Percentiles rank a stretch among this genome's conserved stretches.
These are phyloP conservation scores for Cytospora leucostoma DNA, from an alignment of 2,329 filamentous ascomycete species.

Conservation along the genomic window DNA sequence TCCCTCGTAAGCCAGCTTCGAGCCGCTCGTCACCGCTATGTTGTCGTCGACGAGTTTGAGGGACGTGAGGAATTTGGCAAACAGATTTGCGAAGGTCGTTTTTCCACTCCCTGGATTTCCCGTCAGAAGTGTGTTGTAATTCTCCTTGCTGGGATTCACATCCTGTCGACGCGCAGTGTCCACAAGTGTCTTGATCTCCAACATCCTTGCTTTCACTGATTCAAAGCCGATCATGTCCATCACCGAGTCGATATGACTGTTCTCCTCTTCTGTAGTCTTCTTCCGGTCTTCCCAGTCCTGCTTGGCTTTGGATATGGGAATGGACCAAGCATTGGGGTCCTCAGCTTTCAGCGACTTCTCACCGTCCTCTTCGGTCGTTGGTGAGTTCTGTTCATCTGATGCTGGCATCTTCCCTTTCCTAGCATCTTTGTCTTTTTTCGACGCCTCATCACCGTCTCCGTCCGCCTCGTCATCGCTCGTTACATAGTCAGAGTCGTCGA, in stretches of 20 bases:
- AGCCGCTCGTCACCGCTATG: conserved; percentile 50
- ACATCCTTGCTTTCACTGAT: conserved; percentile 16
- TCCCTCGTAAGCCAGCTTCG: conserved; percentile 63
- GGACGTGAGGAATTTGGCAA: conserved; percentile 42
- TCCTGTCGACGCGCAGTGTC: conserved; percentile 17
- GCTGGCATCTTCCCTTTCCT: too few species aligned
- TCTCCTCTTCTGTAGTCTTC: conserved; percentile 2
- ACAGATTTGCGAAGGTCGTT: conserved; percentile 72
- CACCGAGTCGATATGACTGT: conserved; percentile 2
- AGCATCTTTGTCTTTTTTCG: neutral
- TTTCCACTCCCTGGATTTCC: conserved; percentile 76
- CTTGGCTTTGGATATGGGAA: conserved; percentile 9
- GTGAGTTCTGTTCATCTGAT: neutral
- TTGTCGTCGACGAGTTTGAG: conserved; percentile 7
- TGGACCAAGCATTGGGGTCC: conserved; percentile 13
- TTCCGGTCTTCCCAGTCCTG: conserved; percentile 15
- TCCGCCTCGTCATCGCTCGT: conserved; percentile 11
- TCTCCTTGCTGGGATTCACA: conserved; percentile 7
- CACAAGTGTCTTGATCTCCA: conserved; percentile 17
- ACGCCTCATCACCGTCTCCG: neutral
- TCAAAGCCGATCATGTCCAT: conserved; percentile 18
- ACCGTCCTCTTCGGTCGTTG: neutral
- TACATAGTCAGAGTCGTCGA: conserved; percentile 9
- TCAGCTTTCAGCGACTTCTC: neutral
- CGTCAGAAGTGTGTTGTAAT: conserved; percentile 67